Percentiles rank a stretch among this genome's conserved stretches.
Evolutionary conservation across 148 eudicot species (phyloP).

Genomic region (Camellia lanceoleosa): DNA sequence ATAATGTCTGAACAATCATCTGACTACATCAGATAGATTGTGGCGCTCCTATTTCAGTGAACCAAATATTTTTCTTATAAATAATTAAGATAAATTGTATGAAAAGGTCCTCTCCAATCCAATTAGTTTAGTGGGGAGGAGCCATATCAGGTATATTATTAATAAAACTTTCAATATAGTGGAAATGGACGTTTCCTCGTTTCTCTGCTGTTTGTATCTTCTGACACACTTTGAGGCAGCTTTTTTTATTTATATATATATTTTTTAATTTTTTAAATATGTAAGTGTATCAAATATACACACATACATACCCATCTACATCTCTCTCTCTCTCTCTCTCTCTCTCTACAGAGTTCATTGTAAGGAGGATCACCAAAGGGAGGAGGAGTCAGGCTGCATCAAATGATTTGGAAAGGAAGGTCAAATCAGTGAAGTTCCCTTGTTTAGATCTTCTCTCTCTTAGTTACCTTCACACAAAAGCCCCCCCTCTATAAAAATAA

Average conservation of each 20-base stretch:
- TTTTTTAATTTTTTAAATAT: not conserved
- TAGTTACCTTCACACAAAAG: slow-evolving; percentile 18
- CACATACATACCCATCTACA: slow-evolving; percentile 22
- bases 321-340: not conserved
- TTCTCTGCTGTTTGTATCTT: slow-evolving; percentile 25
- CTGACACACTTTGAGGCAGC: slow-evolving; percentile 30
- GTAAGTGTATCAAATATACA: not conserved
- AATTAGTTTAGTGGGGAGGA: no score
- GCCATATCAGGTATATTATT: not conserved
- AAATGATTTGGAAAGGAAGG: slow-evolving; percentile 37
- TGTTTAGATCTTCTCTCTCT: slow-evolving; percentile 13
- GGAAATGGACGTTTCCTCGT: slow-evolving; percentile 41
- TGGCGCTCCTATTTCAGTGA: no score
- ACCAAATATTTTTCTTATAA: no score
- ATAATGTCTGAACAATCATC: no score
- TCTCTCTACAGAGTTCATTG: slow-evolving; percentile 24
- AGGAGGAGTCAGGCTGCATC: slow-evolving; percentile 19
- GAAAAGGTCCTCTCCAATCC: no score
- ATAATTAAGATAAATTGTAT: no score
- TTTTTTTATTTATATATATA: not conserved
- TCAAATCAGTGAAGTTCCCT: slow-evolving; percentile 37
- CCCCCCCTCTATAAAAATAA: not conserved
- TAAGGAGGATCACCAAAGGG: slow-evolving; percentile 13
- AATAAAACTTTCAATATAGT: not conserved
- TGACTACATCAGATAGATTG: no score